Percentiles rank a stretch among this genome's conserved stretches.
These are phyloP conservation scores for Colletotrichum lentis DNA, from an alignment of 2,329 filamentous ascomycete genomes.

Conservation along the genomic window DNA sequence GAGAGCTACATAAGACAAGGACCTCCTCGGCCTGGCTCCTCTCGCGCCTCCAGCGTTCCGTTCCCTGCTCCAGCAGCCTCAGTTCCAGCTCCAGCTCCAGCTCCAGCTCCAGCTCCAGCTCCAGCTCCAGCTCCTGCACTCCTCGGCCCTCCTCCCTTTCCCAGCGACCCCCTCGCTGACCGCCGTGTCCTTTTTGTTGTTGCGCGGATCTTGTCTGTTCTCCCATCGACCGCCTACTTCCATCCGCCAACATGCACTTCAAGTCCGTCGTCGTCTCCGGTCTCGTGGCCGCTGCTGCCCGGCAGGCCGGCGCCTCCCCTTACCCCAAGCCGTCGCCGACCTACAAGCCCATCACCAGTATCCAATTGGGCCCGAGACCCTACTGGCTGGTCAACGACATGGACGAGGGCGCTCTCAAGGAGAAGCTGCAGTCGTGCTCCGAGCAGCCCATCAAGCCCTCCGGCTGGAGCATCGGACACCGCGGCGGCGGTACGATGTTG, in stretches of 20 bases:
- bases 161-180: slow-evolving; percentile 1
- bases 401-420: slow-evolving; percentile 67
- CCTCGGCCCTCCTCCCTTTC: not conserved
- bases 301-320: slow-evolving; percentile 30
- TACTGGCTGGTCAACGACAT: slow-evolving; percentile 71
- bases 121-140: slow-evolving; percentile 1
- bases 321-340: slow-evolving; percentile 28
- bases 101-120: slow-evolving; percentile 15
- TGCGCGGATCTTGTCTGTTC: slow-evolving; percentile 5
- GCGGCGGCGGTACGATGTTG: slow-evolving; percentile 66
- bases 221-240: not conserved
- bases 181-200: not conserved
- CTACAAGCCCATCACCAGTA: slow-evolving; percentile 52
- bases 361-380: slow-evolving; percentile 70
- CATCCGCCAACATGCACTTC: slow-evolving; percentile 45
- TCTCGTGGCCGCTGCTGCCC: slow-evolving; percentile 41
- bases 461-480: slow-evolving; percentile 68
- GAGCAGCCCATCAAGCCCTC: slow-evolving; percentile 60
- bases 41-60: not conserved
- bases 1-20: slow-evolving; percentile 28
- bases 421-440: slow-evolving; percentile 65
- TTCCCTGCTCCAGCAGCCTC: not conserved
- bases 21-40: not conserved
- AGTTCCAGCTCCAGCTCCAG: not conserved
- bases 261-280: slow-evolving; percentile 44